These are phyloP conservation scores for Lagenidium giganteum DNA, from an alignment of 352 stramenopile species.

Conservation along the genomic window DNA sequence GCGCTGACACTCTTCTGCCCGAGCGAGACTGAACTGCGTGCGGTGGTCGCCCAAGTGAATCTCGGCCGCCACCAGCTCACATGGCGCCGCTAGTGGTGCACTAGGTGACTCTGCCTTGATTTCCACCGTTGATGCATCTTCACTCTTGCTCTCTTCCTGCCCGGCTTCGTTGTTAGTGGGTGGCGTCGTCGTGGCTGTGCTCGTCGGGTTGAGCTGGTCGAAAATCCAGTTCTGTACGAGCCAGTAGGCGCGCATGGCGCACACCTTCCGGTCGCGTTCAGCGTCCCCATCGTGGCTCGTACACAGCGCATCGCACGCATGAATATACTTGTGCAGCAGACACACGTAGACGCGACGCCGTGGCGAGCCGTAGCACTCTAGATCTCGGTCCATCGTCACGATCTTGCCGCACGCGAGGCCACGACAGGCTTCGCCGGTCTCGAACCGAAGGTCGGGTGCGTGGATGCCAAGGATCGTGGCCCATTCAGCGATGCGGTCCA, in stretches of 20 bases:
- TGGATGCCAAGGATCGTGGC: constrained; percentile 52
- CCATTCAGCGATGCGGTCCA: constrained; percentile 74
- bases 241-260: constrained; percentile 66
- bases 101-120: too few species aligned
- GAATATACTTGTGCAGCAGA: constrained; percentile 76
- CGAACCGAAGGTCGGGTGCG: constrained; percentile 66
- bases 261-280: constrained; percentile 63
- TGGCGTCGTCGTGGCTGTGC: too few species aligned
- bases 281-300: constrained; percentile 56
- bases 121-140: constrained; percentile 6
- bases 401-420: constrained; percentile 71
- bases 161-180: neutral
- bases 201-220: constrained; percentile 65
- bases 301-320: constrained; percentile 68
- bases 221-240: constrained; percentile 79
- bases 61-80: constrained; percentile 32
- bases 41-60: constrained; percentile 59
- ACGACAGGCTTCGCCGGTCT: constrained; percentile 55
- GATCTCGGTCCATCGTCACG: constrained; percentile 74
- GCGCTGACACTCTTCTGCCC: constrained; percentile 32
- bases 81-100: too few species aligned
- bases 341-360: constrained; percentile 73
- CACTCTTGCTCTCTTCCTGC: constrained; percentile 17
- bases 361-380: constrained; percentile 66
- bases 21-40: constrained; percentile 48